A percentile compares a stretch with the other conserved stretches of the same genome.
phyloP scores from a whole-genome alignment of 1,284 basidiomycete genomes.

The Apiotrichum siamense region DNA sequence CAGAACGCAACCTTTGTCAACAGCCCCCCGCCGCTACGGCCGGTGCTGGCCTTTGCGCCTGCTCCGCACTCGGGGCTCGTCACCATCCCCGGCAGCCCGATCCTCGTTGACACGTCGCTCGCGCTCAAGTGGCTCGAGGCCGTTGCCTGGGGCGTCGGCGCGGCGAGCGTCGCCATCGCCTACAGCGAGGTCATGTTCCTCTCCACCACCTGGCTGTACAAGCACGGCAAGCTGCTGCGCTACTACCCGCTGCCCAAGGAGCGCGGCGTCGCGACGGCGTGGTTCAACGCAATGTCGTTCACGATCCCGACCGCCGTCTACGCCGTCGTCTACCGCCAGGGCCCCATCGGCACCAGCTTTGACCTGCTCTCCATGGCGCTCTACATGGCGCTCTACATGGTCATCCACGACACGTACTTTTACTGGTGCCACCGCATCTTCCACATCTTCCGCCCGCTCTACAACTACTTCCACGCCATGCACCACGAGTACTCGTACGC shows the following conservation, averaged over 20 bases:
- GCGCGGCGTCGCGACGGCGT: background rate
- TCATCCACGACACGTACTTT: constrained; percentile 6
- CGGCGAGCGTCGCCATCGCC: background rate
- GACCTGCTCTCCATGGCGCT: background rate
- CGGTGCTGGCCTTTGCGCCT: too few species aligned
- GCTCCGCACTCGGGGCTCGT: too few species aligned
- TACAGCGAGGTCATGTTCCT: constrained; percentile 1
- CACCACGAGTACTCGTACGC: constrained; percentile 10
- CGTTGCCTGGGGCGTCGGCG: background rate
- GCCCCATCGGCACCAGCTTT: background rate
- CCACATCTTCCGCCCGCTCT: constrained; percentile 1
- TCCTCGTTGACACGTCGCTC: background rate
- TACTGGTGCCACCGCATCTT: constrained; percentile 2
- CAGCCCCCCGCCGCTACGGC: too few species aligned
- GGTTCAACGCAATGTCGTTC: constrained; percentile 1
- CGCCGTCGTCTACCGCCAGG: background rate
- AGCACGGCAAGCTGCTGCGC: background rate
- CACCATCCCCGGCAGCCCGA: background rate
- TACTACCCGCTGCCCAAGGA: constrained; percentile 3
- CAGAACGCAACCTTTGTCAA: too few species aligned
- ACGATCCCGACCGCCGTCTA: background rate
- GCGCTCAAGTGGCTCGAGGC: background rate
- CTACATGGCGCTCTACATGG: constrained; percentile 5
- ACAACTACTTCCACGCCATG: constrained; percentile 4
- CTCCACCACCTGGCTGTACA: background rate